A percentile compares a stretch with the other conserved stretches of the same genome.
These are phyloP conservation scores for Acacia crassicarpa DNA, from an alignment of 306 rosid genomes.

Conservation along the genomic window DNA sequence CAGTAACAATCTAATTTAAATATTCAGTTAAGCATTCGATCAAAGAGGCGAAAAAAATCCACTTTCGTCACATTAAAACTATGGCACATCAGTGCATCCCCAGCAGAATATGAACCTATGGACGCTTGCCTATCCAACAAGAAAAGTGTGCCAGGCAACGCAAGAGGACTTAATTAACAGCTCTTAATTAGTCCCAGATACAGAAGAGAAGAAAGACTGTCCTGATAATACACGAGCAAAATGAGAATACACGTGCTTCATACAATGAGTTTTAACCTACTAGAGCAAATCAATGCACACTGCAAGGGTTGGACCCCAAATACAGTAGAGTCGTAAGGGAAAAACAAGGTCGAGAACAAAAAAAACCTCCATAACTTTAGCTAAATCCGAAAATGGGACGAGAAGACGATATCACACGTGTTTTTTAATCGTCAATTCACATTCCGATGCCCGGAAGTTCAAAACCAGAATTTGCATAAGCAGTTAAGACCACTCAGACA, in stretches of 20 bases:
- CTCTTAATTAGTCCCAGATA: background rate
- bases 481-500: slow-evolving; percentile 12
- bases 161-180: background rate
- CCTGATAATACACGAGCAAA: background rate
- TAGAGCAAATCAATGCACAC: background rate
- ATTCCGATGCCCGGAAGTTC: slow-evolving; percentile 5
- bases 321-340: background rate
- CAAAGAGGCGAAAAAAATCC: background rate
- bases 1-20: background rate
- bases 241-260: background rate
- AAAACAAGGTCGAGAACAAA: background rate
- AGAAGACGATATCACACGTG: background rate
- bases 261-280: slow-evolving; percentile 1
- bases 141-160: background rate
- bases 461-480: slow-evolving; percentile 21
- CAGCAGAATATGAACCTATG: background rate
- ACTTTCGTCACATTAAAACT: background rate
- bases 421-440: background rate
- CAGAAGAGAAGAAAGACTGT: background rate
- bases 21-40: background rate
- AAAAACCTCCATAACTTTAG: background rate
- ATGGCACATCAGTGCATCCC: background rate
- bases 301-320: background rate
- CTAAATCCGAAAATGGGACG: background rate
- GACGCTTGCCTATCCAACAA: slow-evolving; percentile 17